Evolutionary conservation across 768 basidiomycete species (phyloP).

Genomic region (Panaeolus cyanescens): DNA sequence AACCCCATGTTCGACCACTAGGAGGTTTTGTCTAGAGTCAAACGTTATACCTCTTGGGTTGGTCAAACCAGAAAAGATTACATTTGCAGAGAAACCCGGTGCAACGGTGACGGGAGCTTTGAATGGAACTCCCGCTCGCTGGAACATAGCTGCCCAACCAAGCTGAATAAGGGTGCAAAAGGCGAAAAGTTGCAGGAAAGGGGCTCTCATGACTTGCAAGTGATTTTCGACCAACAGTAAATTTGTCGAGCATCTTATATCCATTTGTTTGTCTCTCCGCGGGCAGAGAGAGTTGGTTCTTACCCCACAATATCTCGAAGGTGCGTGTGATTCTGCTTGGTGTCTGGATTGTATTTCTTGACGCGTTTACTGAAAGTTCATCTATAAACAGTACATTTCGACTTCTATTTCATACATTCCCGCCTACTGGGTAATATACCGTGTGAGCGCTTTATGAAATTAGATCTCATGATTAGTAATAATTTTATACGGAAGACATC

Average conservation of each 20-base stretch:
- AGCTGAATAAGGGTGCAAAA: background rate
- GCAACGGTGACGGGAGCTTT: constrained; percentile 35
- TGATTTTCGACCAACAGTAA: background rate
- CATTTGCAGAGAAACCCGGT: constrained; percentile 33
- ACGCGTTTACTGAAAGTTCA: background rate
- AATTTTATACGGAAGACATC: background rate
- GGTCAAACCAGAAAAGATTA: constrained; percentile 43
- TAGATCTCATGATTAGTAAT: background rate
- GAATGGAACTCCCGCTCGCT: constrained; percentile 32
- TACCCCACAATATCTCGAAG: background rate
- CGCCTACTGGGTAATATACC: background rate
- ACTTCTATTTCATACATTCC: background rate
- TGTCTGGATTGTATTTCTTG: background rate
- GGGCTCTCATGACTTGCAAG: background rate
- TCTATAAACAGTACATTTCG: background rate
- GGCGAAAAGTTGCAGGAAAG: background rate
- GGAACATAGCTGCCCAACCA: constrained; percentile 19
- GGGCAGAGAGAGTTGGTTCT: background rate
- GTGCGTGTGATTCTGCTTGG: background rate
- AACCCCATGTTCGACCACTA: constrained; percentile 44
- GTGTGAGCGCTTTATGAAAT: background rate
- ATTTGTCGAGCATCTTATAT: background rate
- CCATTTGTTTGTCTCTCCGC: background rate
- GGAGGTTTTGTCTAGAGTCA: constrained; percentile 37
- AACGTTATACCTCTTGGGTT: constrained; percentile 43